phyloP scores from a whole-genome alignment of 2,329 filamentous ascomycete species.

The Dissoconium aciculare region DNA sequence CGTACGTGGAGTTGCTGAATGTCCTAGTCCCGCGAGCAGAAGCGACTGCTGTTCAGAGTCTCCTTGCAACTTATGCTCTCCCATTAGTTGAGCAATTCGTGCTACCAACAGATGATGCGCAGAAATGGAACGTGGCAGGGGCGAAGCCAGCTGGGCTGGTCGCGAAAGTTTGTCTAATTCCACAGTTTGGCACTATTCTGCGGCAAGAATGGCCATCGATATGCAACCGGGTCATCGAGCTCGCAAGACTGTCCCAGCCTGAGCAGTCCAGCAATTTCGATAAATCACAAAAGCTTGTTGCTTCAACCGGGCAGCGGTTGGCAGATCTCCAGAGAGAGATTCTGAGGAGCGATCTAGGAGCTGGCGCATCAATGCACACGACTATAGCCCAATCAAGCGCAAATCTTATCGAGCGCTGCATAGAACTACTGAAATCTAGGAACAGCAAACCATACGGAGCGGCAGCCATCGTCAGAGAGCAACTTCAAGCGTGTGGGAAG shows the following conservation, averaged over 20 bases:
- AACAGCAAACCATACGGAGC: constrained; percentile 55
- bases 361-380: constrained; percentile 10
- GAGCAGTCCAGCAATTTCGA: constrained; percentile 67
- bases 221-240: constrained; percentile 46
- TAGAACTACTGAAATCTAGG: constrained; percentile 36
- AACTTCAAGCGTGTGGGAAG: constrained; percentile 31
- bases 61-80: constrained; percentile 35
- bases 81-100: constrained; percentile 42
- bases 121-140: constrained; percentile 37
- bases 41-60: constrained; percentile 31
- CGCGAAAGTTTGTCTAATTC: constrained; percentile 15
- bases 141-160: constrained; percentile 32
- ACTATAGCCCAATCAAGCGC: constrained; percentile 24
- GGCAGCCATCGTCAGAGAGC: constrained; percentile 41
- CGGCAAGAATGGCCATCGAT: constrained; percentile 46
- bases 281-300: constrained; percentile 54
- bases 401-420: constrained; percentile 34
- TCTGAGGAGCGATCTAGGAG: too few relatives aligned
- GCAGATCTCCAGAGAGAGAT: constrained; percentile 39
- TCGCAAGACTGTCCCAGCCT: constrained; percentile 60
- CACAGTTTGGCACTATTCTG: constrained; percentile 27
- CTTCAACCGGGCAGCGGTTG: constrained; percentile 49
- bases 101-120: constrained; percentile 29
- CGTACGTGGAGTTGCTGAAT: constrained; percentile 52
- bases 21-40: constrained; percentile 17